Base-by-base conservation (phyloP, 2,329 filamentous ascomycete species). In the Hysterium pulicare region DNA sequence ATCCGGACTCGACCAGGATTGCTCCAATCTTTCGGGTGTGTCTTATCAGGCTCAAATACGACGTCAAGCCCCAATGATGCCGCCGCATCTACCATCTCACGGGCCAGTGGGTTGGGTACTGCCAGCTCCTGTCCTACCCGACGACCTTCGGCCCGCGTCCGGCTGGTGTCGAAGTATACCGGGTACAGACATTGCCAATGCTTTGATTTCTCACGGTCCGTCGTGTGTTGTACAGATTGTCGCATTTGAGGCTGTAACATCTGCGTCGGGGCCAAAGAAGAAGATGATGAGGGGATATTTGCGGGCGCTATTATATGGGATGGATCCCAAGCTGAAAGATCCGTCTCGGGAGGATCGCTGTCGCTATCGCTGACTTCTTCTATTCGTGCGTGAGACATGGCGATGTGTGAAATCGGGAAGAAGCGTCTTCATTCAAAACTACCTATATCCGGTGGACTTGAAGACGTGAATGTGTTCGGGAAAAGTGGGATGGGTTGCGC, bases 21-120 rank as follows among this genome's bases (percentile, higher is more conserved):
- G 43, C 86, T 84, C 93, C 93, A 98, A 73, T 98, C 93, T 71
- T 93, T 91, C 5, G 93, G 93, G 69, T 98, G 93, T 47, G 83
- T 79, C 74, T 95, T 95, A 62, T 86, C 86, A 1, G 90, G 88
- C 71, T 98, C 93, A 65, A 96, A 86, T 6, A 93, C 82, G 33
- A 85, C 83, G 48, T 80, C 77, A 26, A 89, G 72, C 22, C 84
- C 79, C 46, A 95, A 77, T 33, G 54, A 57, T n/a, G 61, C 61
- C 34, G 76, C 71, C n/a, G 90, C 91, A 62, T 87, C 84, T 33
- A 90, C 85, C 62, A 98, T 90, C 59, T 93, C 88, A 58, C 87
- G 81, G 6, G 93, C 93, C 32, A 98, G 78, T 21, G 93, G 93
- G 71, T 91, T 94, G 44, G 75, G 64, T 4, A 96, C 87, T 1